Conservation (phyloP, 2,329 filamentous ascomycete genomes). For the Blastomyces emzantsi region DNA sequence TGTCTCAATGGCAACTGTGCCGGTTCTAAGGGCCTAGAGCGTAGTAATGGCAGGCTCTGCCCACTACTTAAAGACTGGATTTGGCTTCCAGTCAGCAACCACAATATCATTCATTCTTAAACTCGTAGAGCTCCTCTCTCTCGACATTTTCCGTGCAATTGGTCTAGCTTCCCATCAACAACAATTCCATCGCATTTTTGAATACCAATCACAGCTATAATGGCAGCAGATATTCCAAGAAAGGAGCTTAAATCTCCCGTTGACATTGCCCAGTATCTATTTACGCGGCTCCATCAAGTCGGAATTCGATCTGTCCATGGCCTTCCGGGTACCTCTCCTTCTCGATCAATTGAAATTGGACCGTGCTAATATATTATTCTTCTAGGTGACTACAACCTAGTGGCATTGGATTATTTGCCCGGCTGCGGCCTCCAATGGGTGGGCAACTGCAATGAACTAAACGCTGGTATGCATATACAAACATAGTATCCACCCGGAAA, state of each 20-base stretch:
- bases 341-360: slow-evolving; percentile 4
- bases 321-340: slow-evolving; percentile 35
- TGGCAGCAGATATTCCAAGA: slow-evolving; percentile 36
- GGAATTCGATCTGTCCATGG: slow-evolving; percentile 44
- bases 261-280: slow-evolving; percentile 43
- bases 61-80: background rate
- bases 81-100: background rate
- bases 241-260: slow-evolving; percentile 38
- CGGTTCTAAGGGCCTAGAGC: background rate
- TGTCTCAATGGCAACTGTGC: background rate
- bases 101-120: too few relatives aligned
- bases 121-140: background rate
- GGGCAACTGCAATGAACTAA: slow-evolving; percentile 61
- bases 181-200: background rate
- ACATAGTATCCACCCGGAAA: slow-evolving; percentile 3
- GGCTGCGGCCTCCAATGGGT: slow-evolving; percentile 54
- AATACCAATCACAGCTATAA: slow-evolving; percentile 14
- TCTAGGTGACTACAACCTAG: slow-evolving; percentile 57
- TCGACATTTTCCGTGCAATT: background rate
- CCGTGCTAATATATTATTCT: slow-evolving; percentile 1
- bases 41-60: background rate
- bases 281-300: slow-evolving; percentile 41
- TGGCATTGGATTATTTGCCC: slow-evolving; percentile 57
- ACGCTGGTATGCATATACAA: slow-evolving; percentile 48
- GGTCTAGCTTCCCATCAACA: background rate